A percentile compares a stretch with the other conserved stretches of the same genome.
Evolutionary conservation across 2,329 filamentous ascomycete species (phyloP).

Genomic region (Bisporella sp.): DNA sequence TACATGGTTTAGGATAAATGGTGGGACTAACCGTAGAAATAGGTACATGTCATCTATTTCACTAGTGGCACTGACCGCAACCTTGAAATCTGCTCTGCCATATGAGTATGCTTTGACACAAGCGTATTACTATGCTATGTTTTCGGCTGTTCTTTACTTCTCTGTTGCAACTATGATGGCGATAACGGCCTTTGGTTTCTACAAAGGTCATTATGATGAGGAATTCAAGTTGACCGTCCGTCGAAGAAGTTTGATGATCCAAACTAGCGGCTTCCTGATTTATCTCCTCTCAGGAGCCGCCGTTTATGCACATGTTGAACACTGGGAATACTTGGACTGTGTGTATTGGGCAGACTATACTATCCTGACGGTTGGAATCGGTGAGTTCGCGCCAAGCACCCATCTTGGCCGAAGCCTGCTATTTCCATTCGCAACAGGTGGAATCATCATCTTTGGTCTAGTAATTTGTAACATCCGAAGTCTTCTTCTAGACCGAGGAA

Average conservation of each 20-base stretch:
- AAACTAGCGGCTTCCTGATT: constrained; percentile 78
- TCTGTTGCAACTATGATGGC: constrained; percentile 69
- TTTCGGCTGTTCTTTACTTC: constrained; percentile 73
- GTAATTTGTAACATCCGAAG: constrained; percentile 74
- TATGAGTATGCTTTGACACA: constrained; percentile 62
- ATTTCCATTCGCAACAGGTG: constrained; percentile 76
- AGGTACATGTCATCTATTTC: not conserved
- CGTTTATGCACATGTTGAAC: constrained; percentile 65
- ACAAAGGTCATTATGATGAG: constrained; percentile 62
- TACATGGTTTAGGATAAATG: constrained; percentile 26
- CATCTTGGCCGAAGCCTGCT: constrained; percentile 61
- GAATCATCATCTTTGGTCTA: constrained; percentile 77
- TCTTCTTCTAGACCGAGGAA: constrained; percentile 51
- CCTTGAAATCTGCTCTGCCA: constrained; percentile 37
- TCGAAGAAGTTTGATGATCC: constrained; percentile 82
- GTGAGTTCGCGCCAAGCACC: constrained; percentile 42
- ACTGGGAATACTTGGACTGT: constrained; percentile 70
- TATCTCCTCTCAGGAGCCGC: constrained; percentile 75
- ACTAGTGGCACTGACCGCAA: not conserved
- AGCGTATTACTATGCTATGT: constrained; percentile 81
- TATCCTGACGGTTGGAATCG: constrained; percentile 57
- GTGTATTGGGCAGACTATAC: constrained; percentile 74
- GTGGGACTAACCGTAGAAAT: constrained; percentile 48
- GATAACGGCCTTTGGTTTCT: constrained; percentile 73
- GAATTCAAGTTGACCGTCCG: constrained; percentile 72